Percentiles rank a stretch among this genome's conserved stretches.
Conservation (phyloP, 1,139 yeast genomes). For the Yamadazyma buinensis region DNA sequence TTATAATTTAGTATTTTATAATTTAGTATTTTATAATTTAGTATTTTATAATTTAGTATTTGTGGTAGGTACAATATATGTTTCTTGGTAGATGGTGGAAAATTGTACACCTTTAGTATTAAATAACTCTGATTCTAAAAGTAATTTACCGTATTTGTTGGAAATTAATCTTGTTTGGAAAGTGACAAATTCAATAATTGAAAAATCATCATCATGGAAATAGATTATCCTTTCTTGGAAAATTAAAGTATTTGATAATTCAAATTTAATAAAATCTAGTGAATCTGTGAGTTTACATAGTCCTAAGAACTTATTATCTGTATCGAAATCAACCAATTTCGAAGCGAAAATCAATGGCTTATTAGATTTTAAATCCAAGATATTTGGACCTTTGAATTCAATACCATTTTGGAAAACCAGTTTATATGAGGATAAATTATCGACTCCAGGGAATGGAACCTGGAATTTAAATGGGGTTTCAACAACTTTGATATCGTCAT, state of each 20-base stretch:
- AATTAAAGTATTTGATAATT: constrained; percentile 1
- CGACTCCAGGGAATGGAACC: constrained; percentile 30
- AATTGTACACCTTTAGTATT: constrained; percentile 49
- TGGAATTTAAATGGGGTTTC: constrained; percentile 31
- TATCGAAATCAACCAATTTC: constrained; percentile 1
- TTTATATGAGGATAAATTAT: neutral
- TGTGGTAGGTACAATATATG: constrained; percentile 29
- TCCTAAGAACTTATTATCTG: constrained; percentile 40
- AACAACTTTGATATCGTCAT: constrained; percentile 17
- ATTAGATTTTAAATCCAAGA: constrained; percentile 6
- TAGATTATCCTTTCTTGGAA: constrained; percentile 61
- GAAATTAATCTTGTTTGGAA: constrained; percentile 50
- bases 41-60: too few relatives aligned
- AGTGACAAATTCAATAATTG: constrained; percentile 52
- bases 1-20: too few relatives aligned
- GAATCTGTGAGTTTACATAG: constrained; percentile 59
- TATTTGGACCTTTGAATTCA: constrained; percentile 8
- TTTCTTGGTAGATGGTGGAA: constrained; percentile 69
- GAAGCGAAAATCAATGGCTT: constrained; percentile 7
- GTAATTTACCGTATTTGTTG: constrained; percentile 50
- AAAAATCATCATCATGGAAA: constrained; percentile 57
- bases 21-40: too few relatives aligned
- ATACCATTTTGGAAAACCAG: constrained; percentile 24
- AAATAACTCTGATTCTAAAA: constrained; percentile 60
- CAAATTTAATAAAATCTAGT: constrained; percentile 14